These are phyloP conservation scores for Picea glauca DNA, from an alignment of 75 land plant species.

Conservation along the genomic window DNA sequence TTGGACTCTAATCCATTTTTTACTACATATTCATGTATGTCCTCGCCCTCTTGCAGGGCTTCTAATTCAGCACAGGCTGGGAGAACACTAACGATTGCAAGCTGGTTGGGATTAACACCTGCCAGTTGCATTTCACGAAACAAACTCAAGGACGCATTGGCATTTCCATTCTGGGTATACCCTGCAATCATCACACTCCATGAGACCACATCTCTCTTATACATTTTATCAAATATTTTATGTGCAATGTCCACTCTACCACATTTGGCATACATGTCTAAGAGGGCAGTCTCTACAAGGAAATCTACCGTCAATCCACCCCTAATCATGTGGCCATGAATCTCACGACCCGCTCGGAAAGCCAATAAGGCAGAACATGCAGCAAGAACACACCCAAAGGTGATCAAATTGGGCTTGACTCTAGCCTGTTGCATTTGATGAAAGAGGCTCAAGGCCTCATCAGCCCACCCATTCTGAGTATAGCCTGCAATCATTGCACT, in stretches of 20 bases:
- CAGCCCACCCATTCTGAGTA: constrained; percentile 17
- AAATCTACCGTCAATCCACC: background rate
- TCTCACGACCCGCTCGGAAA: constrained; percentile 19
- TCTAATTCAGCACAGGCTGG: constrained; percentile 16
- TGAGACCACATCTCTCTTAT: background rate
- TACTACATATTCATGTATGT: constrained; percentile 33
- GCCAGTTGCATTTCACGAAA: constrained; percentile 6
- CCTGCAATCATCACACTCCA: constrained; percentile 19
- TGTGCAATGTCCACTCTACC: constrained; percentile 17
- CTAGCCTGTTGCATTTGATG: constrained; percentile 24
- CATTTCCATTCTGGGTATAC: constrained; percentile 12
- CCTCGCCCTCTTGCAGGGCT: constrained; percentile 15
- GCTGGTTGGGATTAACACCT: constrained; percentile 17
- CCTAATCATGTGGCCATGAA: constrained; percentile 28
- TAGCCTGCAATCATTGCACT: constrained; percentile 25
- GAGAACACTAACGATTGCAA: constrained; percentile 18
- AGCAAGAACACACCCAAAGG: constrained; percentile 45
- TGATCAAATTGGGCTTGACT: constrained; percentile 35
- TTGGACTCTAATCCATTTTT: constrained; percentile 33
- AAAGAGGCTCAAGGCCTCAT: constrained; percentile 17
- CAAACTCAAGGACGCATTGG: constrained; percentile 8
- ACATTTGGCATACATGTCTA: constrained; percentile 42
- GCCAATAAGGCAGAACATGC: constrained; percentile 17
- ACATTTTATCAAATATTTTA: constrained; percentile 15
- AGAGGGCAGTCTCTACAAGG: constrained; percentile 23